Evolutionary conservation across 441 rosid genomes (phyloP).

Genomic region (Eruca vesicaria): DNA sequence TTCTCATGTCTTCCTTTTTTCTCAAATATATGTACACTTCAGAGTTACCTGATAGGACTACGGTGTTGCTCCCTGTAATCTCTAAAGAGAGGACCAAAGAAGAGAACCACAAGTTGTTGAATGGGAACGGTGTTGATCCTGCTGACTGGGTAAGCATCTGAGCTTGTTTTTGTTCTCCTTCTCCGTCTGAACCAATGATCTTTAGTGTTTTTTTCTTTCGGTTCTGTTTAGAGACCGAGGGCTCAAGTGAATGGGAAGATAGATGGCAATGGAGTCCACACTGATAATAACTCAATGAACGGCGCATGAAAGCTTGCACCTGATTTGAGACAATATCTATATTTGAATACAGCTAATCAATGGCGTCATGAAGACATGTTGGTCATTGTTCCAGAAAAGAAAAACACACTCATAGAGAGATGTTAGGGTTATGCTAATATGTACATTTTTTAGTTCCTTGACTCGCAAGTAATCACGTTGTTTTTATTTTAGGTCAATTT

Average conservation of each 20-base stretch:
- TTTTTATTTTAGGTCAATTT: background rate
- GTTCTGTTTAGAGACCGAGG: slow-evolving; percentile 69
- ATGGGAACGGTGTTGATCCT: slow-evolving; percentile 81
- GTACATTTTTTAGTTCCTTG: slow-evolving; percentile 31
- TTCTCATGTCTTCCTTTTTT: slow-evolving; percentile 6
- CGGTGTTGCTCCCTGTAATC: slow-evolving; percentile 60
- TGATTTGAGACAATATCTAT: background rate
- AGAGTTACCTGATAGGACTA: slow-evolving; percentile 85
- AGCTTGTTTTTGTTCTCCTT: background rate
- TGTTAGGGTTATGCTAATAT: slow-evolving; percentile 3
- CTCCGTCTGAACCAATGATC: background rate
- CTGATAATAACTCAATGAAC: slow-evolving; percentile 68
- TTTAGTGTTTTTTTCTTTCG: background rate
- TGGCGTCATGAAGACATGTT: slow-evolving; percentile 25
- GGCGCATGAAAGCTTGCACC: slow-evolving; percentile 52
- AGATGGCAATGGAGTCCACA: slow-evolving; percentile 62
- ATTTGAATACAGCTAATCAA: background rate
- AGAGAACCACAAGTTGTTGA: slow-evolving; percentile 93
- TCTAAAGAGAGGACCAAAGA: slow-evolving; percentile 79
- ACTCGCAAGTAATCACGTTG: slow-evolving; percentile 24
- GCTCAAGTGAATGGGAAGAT: slow-evolving; percentile 86
- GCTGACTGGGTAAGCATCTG: slow-evolving; percentile 70
- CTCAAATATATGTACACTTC: slow-evolving; percentile 29
- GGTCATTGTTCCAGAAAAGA: slow-evolving; percentile 13
- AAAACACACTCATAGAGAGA: background rate